Base-by-base conservation (phyloP, 371 early-diverging fungal species). In the Apophysomyces sp. region DNA sequence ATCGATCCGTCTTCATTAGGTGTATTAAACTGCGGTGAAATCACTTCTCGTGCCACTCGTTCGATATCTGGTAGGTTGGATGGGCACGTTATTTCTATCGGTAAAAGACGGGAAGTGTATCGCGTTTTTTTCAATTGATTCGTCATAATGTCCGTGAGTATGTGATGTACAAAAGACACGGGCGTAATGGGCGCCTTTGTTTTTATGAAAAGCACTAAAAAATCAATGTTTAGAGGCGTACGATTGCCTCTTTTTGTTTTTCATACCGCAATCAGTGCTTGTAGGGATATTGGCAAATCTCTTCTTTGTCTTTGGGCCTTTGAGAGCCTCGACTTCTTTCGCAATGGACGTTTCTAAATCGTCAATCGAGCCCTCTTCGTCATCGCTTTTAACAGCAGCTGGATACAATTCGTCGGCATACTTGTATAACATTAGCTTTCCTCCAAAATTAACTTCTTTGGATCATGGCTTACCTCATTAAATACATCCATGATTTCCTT, bases 311-410 rank as follows among this genome's bases (percentile, higher is more conserved):
- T 70, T 76, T 34, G 69, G 63, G 18, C 57, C 61, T 56, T 87
- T 87, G 44, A 89, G 63, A 6, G 69, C 72, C 24, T 81, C 83
- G 5, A 92, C 64, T 76, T 91, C 91, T 60, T 83, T 85, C 9
- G 82, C 84, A 62, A 89, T 85, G 8, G 86, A 80, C 41, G 79
- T 87, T 62, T 91, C 91, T 16, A 91, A 64, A 29, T 81, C 81
- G 12, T 80, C 73, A 9, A 76, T 76, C 3, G 74, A 78, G 0
- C 79, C 77, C 0, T 70, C 71, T 1, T 71, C 68, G 0, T 66
- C 67, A 0, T 65, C 60, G 3, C 53, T 61, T 15, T 39, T 16
- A 49, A 8, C 44, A 21, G 29, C 44, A 9, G 68, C 68, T 4
- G 82, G 82, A 69, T 86, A 86, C 29, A 85, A 55, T 53, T 76